Evolutionary conservation across 306 rosid genomes (phyloP).

Genomic region (Cicer arietinum): DNA sequence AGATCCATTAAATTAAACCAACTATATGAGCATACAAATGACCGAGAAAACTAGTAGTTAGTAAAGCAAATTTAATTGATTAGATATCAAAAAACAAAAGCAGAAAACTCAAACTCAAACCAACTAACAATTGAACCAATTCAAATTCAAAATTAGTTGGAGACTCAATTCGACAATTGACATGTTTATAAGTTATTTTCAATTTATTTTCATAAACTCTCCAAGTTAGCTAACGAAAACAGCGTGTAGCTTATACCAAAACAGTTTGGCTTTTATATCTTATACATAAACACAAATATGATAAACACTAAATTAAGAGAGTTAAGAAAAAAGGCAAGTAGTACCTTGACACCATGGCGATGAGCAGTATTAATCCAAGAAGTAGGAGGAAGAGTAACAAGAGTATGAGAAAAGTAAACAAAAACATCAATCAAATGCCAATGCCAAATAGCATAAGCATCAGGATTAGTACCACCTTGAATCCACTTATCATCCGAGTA

Average conservation of each 20-base stretch:
- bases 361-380: slow-evolving; percentile 85
- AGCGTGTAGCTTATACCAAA: too few relatives aligned
- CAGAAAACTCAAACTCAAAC: neutral
- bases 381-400: slow-evolving; percentile 92
- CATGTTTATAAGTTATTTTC: too few relatives aligned
- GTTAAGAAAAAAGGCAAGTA: neutral
- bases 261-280: too few relatives aligned
- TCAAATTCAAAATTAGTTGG: too few relatives aligned
- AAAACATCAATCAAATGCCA: slow-evolving; percentile 93
- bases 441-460: slow-evolving; percentile 87
- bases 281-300: too few relatives aligned
- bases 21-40: neutral
- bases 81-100: too few relatives aligned
- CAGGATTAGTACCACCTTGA: slow-evolving; percentile 80
- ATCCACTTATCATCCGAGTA: slow-evolving; percentile 86
- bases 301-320: too few relatives aligned
- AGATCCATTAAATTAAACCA: slow-evolving; percentile 4
- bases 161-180: neutral
- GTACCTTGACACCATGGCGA: slow-evolving; percentile 92
- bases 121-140: neutral
- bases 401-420: slow-evolving; percentile 81
- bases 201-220: too few relatives aligned
- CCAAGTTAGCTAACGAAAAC: too few relatives aligned
- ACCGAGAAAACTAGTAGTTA: too few relatives aligned
- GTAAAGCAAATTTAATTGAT: too few relatives aligned